Percentiles rank a stretch among this genome's conserved stretches.
Evolutionary conservation across 192 early-diverging fungal species (phyloP).

Genomic region (Linnemannia elongata): DNA sequence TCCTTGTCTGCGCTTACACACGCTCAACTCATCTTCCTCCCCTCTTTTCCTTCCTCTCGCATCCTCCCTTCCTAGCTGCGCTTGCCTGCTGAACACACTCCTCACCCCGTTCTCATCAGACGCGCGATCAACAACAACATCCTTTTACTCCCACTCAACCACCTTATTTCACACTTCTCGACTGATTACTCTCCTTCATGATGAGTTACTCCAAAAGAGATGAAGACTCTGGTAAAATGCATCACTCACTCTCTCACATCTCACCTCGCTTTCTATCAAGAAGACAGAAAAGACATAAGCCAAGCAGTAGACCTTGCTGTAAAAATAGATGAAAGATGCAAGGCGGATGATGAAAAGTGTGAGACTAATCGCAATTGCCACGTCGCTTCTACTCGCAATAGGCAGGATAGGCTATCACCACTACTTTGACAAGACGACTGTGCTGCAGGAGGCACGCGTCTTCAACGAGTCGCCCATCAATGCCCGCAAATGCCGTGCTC

Average conservation of each 20-base stretch:
- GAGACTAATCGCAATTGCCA: background rate
- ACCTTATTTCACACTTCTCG: background rate
- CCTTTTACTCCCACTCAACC: background rate
- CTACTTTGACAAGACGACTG: constrained; percentile 92
- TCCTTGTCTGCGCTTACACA: background rate
- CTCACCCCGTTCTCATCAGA: background rate
- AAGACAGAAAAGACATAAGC: no score
- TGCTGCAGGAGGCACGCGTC: constrained; percentile 95
- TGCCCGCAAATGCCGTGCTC: constrained; percentile 91
- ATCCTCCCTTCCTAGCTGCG: background rate
- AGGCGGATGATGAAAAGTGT: background rate
- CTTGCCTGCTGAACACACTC: background rate
- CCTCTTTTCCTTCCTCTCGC: background rate
- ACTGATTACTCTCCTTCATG: constrained; percentile 37
- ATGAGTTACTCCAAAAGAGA: constrained; percentile 78
- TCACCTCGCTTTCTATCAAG: background rate
- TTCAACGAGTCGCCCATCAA: constrained; percentile 98
- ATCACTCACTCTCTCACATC: background rate
- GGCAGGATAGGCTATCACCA: constrained; percentile 86
- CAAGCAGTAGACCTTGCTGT: background rate
- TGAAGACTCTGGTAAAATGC: constrained; percentile 71
- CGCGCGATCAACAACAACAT: constrained; percentile 8
- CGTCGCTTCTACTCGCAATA: constrained; percentile 16
- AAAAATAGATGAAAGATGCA: background rate
- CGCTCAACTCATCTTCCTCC: background rate